A percentile compares a stretch with the other conserved stretches of the same genome.
Evolutionary conservation across 352 stramenopile species (phyloP).

Genomic region (Discostella stelligera): DNA sequence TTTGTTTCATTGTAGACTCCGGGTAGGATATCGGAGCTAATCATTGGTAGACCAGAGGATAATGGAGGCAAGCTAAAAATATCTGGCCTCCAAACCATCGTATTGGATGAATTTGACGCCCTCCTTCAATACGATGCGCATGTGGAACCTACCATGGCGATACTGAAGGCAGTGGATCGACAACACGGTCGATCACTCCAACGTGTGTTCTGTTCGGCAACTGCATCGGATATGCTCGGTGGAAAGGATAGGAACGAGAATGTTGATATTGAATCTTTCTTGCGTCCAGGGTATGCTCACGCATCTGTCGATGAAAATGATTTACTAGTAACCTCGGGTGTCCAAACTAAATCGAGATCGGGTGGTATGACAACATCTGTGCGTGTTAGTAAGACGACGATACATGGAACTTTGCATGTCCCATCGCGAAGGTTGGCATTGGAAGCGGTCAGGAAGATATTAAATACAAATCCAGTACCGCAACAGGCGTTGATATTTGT

Average conservation of each 20-base stretch:
- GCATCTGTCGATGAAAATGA: slow-evolving; percentile 68
- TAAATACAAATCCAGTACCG: slow-evolving; percentile 74
- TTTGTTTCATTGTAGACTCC: slow-evolving; percentile 44
- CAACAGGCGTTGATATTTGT: slow-evolving; percentile 82
- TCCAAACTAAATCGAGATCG: slow-evolving; percentile 18
- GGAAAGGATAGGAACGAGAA: slow-evolving; percentile 3
- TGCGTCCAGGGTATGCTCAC: slow-evolving; percentile 58
- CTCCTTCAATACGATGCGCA: slow-evolving; percentile 76
- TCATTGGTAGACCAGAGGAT: slow-evolving; percentile 68
- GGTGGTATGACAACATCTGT: slow-evolving; percentile 22
- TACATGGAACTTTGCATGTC: slow-evolving; percentile 76
- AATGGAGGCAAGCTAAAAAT: slow-evolving; percentile 68
- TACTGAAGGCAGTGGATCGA: slow-evolving; percentile 59
- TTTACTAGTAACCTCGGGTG: slow-evolving; percentile 49
- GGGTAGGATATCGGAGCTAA: slow-evolving; percentile 72
- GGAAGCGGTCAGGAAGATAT: slow-evolving; percentile 65
- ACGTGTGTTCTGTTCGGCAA: slow-evolving; percentile 72
- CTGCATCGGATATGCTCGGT: slow-evolving; percentile 68
- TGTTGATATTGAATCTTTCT: slow-evolving; percentile 49
- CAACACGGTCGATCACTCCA: slow-evolving; percentile 63
- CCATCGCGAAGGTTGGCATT: slow-evolving; percentile 64
- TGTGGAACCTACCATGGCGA: slow-evolving; percentile 65
- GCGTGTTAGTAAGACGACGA: slow-evolving; percentile 71
- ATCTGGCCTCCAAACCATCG: slow-evolving; percentile 54
- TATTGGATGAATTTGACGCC: slow-evolving; percentile 83